Evolutionary conservation across 345 rosid species (phyloP), one percentile per base, ranked within the genome.

Genomic region (Acer negundo): DNA sequence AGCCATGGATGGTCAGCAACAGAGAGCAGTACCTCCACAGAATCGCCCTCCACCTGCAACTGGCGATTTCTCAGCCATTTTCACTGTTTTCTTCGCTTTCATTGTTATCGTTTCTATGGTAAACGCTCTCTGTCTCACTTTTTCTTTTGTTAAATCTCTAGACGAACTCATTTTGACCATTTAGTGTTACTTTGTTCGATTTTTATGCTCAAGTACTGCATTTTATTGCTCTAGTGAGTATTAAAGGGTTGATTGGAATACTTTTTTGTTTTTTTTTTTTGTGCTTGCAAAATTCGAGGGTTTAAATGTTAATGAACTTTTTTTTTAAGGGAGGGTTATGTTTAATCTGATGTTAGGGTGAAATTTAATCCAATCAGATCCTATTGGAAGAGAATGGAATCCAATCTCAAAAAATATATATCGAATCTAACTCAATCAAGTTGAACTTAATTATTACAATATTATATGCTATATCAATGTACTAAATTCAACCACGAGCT

Each of bases 1-100:
- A 80, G 80, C 82, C 78, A 89, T 89, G 95, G 93, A 91, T 84
- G 74, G 75, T 40, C 90, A 77, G 22, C 90, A 72, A 40, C 83
- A 81, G 66, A 68, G 80, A 80, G 22, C 82, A 10, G 87, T 71
- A 24, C 78, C 73, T 42, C 53, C 74, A 10, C 90, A 23, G 55
- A 75, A 66, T 22, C 85, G 69, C 1, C 80, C 82, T 4, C 87
- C 79, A 15, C 71, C 85, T 1, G 85, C 82, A 19, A 12, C 62
- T 0, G 77, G 88, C 35, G 85, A 77, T 75, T 62, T 70, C 64
- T 68, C 84, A 40, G 62, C 83, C 8, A 70, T 86, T 22, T 47
- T 75, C 80, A 1, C 87, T 7, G 72, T 82, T 2, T 87, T 91
- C 44, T 63, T 89, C 69, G 55, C 73, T 55, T 82, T 89, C 63